Base-by-base conservation (phyloP, 2,329 filamentous ascomycete genomes). In the Fusarium armeniacum region DNA sequence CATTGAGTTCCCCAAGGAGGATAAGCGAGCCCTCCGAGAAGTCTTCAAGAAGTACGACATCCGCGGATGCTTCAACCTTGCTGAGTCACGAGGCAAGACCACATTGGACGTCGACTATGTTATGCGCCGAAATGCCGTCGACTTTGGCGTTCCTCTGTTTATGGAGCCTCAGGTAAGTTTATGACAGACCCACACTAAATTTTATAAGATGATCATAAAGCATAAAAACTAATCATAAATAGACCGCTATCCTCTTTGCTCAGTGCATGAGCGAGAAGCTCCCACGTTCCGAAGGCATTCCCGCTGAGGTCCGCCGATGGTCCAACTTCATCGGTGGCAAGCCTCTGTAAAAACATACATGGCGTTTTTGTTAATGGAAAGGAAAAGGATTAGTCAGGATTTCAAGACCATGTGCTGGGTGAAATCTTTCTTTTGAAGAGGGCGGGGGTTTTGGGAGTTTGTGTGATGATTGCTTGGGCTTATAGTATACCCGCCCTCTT, bases 1-100 rank as follows among this genome's bases (percentile, higher is more conserved):
- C 58, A 97, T 99, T 63, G 95, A 98, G 77, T 98, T 99, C 86
- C 96, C 96, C 76, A 97, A 91, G 82, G 90, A 94, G 73, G 94
- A 99, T 83, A 99, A 99, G 90, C 89, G 94, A 73, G 93, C 93
- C 62, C 89, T 99, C 69, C 90, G 96, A 72, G 93, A 97, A 78
- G 94, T 98, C 36, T 99, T 99, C 84, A 84, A 95, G 87, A 97
- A 97, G 87, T 94, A 98, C 82, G 91, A 98, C 80, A 97, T 99
- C 81, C 90, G 92, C 62, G 96, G 96, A 76, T 93, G 94, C 66
- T 99, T 99, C 87, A 98, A 98, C 85, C 84, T 99, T 76, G 94
- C 95, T 62, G 89, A 91, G 81, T 89, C 88, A 73, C 87, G 94
- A 77, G 96, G 90, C 65, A 94, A 93, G 86, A 95, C 92, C 38